A percentile compares a stretch with the other conserved stretches of the same genome.
Conservation (phyloP, 2,329 filamentous ascomycete species). For the Pseudonectria buxi region DNA sequence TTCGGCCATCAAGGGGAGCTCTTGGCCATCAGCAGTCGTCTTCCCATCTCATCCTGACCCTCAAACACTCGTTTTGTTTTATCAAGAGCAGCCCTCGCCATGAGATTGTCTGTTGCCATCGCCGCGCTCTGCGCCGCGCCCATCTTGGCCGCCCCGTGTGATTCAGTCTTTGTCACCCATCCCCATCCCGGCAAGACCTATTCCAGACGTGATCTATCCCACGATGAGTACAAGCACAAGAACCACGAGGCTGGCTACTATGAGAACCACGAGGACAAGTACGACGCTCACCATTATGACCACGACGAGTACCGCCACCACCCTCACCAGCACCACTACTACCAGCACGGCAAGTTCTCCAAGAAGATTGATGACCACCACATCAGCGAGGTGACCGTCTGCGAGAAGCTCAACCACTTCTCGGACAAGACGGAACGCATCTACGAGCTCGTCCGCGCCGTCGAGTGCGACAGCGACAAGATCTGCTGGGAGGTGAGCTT, state of each 20-base stretch:
- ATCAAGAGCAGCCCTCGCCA: slow-evolving; percentile 4
- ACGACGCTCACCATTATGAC: slow-evolving; percentile 2
- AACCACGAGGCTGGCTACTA: slow-evolving; percentile 1
- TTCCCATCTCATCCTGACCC: background rate
- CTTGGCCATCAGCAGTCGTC: background rate
- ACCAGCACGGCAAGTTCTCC: slow-evolving; percentile 11
- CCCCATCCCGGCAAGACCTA: too few species aligned
- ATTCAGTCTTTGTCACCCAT: too few species aligned
- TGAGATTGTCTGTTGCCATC: slow-evolving; percentile 18
- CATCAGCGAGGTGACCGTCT: slow-evolving; percentile 17
- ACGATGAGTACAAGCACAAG: background rate
- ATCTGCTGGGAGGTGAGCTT: slow-evolving; percentile 19
- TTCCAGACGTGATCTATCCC: too few species aligned
- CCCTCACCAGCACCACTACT: background rate
- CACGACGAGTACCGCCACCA: slow-evolving; percentile 1
- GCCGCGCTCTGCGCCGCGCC: slow-evolving; percentile 16
- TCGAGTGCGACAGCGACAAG: slow-evolving; percentile 13
- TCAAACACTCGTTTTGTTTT: background rate
- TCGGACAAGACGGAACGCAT: slow-evolving; percentile 18
- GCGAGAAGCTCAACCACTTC: slow-evolving; percentile 17
- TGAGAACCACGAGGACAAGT: background rate
- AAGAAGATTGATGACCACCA: slow-evolving; percentile 9
- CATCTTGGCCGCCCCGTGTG: background rate
- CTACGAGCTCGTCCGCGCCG: slow-evolving; percentile 11
- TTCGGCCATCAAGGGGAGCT: background rate